Evolutionary conservation across 805 yeast genomes (phyloP).

Genomic region (Pichia phayaonensis): DNA sequence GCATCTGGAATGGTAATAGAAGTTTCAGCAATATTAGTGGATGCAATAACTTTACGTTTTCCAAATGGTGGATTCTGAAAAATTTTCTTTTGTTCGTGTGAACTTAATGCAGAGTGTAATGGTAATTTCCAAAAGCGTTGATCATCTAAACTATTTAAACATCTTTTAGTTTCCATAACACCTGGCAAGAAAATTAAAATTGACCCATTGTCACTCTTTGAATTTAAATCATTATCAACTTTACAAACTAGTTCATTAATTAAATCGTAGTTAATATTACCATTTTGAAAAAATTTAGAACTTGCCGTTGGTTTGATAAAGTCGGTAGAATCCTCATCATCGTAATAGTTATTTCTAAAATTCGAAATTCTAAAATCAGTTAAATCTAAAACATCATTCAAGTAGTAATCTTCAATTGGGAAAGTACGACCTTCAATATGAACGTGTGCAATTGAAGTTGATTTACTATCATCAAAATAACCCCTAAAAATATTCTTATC

Average conservation of each 20-base stretch:
- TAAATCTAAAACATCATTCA: slow-evolving; percentile 55
- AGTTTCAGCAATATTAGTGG: slow-evolving; percentile 95
- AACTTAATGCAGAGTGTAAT: slow-evolving; percentile 78
- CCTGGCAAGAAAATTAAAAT: slow-evolving; percentile 87
- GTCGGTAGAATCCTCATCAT: slow-evolving; percentile 23
- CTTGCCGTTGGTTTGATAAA: slow-evolving; percentile 51
- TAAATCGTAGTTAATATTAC: slow-evolving; percentile 69
- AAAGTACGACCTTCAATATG: slow-evolving; percentile 92
- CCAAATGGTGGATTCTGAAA: slow-evolving; percentile 50
- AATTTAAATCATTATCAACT: slow-evolving; percentile 42
- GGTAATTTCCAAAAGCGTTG: slow-evolving; percentile 49
- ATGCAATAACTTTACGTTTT: slow-evolving; percentile 68
- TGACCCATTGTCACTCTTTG: slow-evolving; percentile 50
- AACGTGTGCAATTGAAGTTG: slow-evolving; percentile 40
- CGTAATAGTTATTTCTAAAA: neutral
- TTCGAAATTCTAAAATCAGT: slow-evolving; percentile 47
- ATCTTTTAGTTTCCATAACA: slow-evolving; percentile 71
- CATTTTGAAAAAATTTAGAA: slow-evolving; percentile 55
- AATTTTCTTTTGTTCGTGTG: slow-evolving; percentile 74
- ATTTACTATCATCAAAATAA: slow-evolving; percentile 48
- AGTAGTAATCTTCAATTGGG: slow-evolving; percentile 72
- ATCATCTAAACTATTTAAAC: slow-evolving; percentile 36
- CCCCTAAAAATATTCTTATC: slow-evolving; percentile 57
- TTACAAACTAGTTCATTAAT: slow-evolving; percentile 47
- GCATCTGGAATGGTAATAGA: slow-evolving; percentile 95